These are phyloP conservation scores for Rachicladosporium sp. DNA, from an alignment of 2,329 filamentous ascomycete species.

Conservation along the genomic window DNA sequence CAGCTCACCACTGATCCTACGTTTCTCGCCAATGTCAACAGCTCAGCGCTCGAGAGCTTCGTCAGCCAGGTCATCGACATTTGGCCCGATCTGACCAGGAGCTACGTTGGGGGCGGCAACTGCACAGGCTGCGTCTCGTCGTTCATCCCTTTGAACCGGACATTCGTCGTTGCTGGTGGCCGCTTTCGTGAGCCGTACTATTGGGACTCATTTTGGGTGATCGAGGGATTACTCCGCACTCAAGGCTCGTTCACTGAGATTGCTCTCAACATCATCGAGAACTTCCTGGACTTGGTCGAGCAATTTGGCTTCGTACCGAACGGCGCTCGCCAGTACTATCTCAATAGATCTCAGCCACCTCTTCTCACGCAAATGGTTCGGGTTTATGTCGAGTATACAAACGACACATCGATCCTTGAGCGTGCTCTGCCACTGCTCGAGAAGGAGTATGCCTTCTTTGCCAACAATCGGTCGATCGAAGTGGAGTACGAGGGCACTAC, in stretches of 20 bases:
- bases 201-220: constrained; percentile 59
- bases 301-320: constrained; percentile 55
- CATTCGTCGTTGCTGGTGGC: constrained; percentile 60
- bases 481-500: constrained; percentile 33
- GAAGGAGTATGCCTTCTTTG: constrained; percentile 53
- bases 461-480: constrained; percentile 45
- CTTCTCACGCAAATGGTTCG: constrained; percentile 52
- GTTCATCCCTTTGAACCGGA: constrained; percentile 54
- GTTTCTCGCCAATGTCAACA: constrained; percentile 46
- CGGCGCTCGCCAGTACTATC: constrained; percentile 54
- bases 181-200: constrained; percentile 60
- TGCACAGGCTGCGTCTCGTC: constrained; percentile 51
- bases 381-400: constrained; percentile 51
- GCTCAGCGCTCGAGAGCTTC: constrained; percentile 49
- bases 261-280: constrained; percentile 55
- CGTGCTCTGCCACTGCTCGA: constrained; percentile 51
- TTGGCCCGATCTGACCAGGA: constrained; percentile 55
- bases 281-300: constrained; percentile 56
- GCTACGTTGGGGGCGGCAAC: constrained; percentile 41
- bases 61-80: constrained; percentile 53
- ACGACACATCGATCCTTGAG: constrained; percentile 48
- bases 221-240: constrained; percentile 53
- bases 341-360: constrained; percentile 57
- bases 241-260: constrained; percentile 52
- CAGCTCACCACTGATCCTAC: constrained; percentile 44